phyloP scores from a whole-genome alignment of 768 basidiomycete species.

The Phaeotremella fagi region DNA sequence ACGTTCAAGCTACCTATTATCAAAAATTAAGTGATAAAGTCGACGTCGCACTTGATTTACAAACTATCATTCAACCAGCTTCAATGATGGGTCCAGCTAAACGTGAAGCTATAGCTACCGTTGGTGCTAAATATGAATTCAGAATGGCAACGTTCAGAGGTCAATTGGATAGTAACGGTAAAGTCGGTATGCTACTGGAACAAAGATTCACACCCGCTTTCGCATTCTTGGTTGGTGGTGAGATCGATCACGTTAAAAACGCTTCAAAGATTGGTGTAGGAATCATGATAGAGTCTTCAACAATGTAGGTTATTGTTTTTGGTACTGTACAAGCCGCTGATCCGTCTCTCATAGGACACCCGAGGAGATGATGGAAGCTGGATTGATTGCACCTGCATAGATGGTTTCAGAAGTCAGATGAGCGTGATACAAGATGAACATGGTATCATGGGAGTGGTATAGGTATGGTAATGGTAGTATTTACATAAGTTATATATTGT shows the following conservation, averaged over 20 bases:
- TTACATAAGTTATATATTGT: too few species aligned
- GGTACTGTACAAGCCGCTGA: neutral
- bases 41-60: constrained; percentile 92
- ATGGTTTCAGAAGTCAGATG: too few species aligned
- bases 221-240: constrained; percentile 87
- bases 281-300: constrained; percentile 81
- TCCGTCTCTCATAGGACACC: constrained; percentile 19
- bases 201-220: constrained; percentile 94
- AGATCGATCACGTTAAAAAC: constrained; percentile 99
- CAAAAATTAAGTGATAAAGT: constrained; percentile 92
- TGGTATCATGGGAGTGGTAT: too few species aligned
- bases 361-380: constrained; percentile 45
- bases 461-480: too few species aligned
- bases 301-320: constrained; percentile 32
- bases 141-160: constrained; percentile 89
- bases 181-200: constrained; percentile 89
- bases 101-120: constrained; percentile 84
- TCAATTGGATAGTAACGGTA: constrained; percentile 89
- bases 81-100: constrained; percentile 56
- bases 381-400: constrained; percentile 39
- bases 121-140: constrained; percentile 95
- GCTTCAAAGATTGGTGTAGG: constrained; percentile 91
- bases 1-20: constrained; percentile 90
- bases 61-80: constrained; percentile 62
- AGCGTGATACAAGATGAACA: too few species aligned